phyloP scores from a whole-genome alignment of 1,284 basidiomycete genomes.

The Cutaneotrichosporon cyanovorans region DNA sequence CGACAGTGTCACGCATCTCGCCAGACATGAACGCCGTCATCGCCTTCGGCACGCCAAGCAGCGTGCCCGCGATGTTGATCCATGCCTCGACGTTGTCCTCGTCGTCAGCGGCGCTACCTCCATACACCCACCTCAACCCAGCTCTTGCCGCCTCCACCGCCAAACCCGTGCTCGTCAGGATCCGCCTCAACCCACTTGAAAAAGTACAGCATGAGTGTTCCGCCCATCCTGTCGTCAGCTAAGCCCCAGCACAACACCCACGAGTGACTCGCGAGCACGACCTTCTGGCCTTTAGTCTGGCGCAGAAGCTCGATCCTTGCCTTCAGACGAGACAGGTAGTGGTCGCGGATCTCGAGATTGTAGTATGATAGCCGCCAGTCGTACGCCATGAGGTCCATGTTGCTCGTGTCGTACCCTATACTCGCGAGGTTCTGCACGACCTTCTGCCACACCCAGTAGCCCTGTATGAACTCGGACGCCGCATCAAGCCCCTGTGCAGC shows the following conservation, averaged over 20 bases:
- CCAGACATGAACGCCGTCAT: slow-evolving; percentile 92
- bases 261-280: slow-evolving; percentile 74
- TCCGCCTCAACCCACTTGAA: slow-evolving; percentile 92
- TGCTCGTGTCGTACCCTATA: slow-evolving; percentile 84
- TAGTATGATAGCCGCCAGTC: slow-evolving; percentile 87
- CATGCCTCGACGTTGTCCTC: slow-evolving; percentile 75
- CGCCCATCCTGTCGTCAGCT: slow-evolving; percentile 59
- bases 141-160: slow-evolving; percentile 66
- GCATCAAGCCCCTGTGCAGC: slow-evolving; percentile 70
- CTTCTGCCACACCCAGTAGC: slow-evolving; percentile 96
- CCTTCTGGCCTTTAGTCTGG: slow-evolving; percentile 65
- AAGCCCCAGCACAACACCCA: slow-evolving; percentile 30
- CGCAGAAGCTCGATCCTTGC: slow-evolving; percentile 73
- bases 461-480: slow-evolving; percentile 78
- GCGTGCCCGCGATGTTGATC: slow-evolving; percentile 78
- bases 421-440: slow-evolving; percentile 87
- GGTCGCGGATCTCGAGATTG: slow-evolving; percentile 84
- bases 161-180: slow-evolving; percentile 52
- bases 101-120: too few species aligned
- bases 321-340: slow-evolving; percentile 85
- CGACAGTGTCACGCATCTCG: slow-evolving; percentile 93
- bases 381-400: slow-evolving; percentile 76
- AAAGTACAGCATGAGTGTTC: slow-evolving; percentile 50
- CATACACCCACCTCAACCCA: slow-evolving; percentile 60
- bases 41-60: slow-evolving; percentile 73